phyloP scores from a whole-genome alignment of 2,329 filamentous ascomycete genomes.

The Colletotrichum noveboracense region DNA sequence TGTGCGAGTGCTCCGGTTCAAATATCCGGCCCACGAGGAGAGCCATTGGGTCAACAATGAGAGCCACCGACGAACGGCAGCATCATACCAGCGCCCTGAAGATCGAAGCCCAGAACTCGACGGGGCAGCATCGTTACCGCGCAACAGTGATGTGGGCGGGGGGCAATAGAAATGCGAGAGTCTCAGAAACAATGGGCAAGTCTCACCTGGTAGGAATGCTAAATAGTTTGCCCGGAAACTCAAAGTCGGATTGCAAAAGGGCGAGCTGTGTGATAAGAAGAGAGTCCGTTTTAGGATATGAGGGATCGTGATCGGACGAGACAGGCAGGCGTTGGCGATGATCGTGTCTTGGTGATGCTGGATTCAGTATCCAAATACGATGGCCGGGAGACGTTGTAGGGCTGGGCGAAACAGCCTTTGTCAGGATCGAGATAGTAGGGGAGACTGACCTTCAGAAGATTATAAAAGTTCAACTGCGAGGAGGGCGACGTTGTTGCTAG shows the following conservation, averaged over 20 bases:
- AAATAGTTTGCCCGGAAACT: constrained; percentile 6
- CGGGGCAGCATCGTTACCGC: constrained; percentile 3
- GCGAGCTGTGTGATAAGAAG: not conserved
- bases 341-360: not conserved
- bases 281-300: not conserved
- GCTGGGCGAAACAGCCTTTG: not conserved
- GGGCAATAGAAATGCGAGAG: constrained; percentile 4
- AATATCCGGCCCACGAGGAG: not conserved
- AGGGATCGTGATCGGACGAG: not conserved
- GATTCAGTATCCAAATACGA: not conserved
- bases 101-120: not conserved
- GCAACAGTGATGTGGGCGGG: constrained; percentile 1
- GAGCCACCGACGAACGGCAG: not conserved
- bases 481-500: not conserved
- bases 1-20: not conserved
- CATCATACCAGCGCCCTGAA: not conserved
- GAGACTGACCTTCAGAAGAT: not conserved
- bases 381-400: not conserved
- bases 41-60: not conserved
- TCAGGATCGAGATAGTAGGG: not conserved
- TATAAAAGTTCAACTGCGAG: not conserved
- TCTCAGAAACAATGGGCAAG: constrained; percentile 18
- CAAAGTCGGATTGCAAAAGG: not conserved
- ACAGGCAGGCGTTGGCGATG: not conserved
- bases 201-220: constrained; percentile 22